phyloP scores from a whole-genome alignment of 495 filamentous ascomycete genomes.

The Mytilinidion resinicola region DNA sequence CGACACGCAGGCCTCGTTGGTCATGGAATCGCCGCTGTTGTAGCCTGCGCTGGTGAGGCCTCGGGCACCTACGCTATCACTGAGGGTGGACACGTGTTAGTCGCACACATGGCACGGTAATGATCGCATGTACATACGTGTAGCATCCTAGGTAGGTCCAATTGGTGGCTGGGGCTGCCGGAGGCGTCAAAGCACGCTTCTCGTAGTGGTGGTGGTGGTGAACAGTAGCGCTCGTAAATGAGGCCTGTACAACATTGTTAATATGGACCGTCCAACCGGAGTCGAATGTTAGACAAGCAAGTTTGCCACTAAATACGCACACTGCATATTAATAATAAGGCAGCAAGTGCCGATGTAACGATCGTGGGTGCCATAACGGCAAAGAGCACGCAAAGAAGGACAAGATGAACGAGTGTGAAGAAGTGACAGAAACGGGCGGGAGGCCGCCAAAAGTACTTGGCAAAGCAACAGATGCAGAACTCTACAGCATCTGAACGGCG shows the following conservation, averaged over 20 bases:
- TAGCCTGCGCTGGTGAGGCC: constrained; percentile 27
- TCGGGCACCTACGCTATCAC: constrained; percentile 30
- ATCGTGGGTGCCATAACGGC: constrained; percentile 7
- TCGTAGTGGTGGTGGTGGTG: constrained; percentile 5
- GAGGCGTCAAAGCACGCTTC: constrained; percentile 6
- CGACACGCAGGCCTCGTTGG: constrained; percentile 8
- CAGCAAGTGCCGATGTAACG: neutral
- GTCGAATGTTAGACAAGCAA: neutral
- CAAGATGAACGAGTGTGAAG: neutral
- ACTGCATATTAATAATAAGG: constrained; percentile 13
- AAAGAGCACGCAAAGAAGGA: neutral
- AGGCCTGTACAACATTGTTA: constrained; percentile 5
- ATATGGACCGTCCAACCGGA: neutral
- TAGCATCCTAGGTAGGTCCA: constrained; percentile 22
- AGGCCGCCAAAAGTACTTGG: neutral
- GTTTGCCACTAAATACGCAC: constrained; percentile 5
- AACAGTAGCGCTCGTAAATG: neutral
- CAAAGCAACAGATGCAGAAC: neutral
- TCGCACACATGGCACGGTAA: neutral
- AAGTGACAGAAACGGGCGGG: too few relatives aligned
- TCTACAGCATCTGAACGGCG: too few relatives aligned
- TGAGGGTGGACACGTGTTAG: constrained; percentile 2
- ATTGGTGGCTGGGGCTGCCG: constrained; percentile 5
- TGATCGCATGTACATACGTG: constrained; percentile 5
- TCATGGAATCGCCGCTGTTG: constrained; percentile 12